These are phyloP conservation scores for Epichloe uncinata DNA, from an alignment of 2,329 filamentous ascomycete genomes.

Conservation along the genomic window DNA sequence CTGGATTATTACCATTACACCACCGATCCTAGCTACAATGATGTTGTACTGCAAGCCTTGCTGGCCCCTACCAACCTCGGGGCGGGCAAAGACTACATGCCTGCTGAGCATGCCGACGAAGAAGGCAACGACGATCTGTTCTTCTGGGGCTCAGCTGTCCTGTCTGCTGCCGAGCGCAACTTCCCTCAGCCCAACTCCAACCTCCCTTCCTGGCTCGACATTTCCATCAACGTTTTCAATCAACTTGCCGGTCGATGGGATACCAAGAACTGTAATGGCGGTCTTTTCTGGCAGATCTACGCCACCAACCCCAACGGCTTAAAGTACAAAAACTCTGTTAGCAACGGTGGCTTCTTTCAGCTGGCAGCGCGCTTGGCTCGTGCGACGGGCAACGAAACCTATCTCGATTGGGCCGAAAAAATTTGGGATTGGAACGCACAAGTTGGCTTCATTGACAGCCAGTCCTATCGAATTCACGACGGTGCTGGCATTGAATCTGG, in stretches of 20 bases:
- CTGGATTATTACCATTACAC: slow-evolving; percentile 59
- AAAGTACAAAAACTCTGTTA: slow-evolving; percentile 71
- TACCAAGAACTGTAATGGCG: slow-evolving; percentile 50
- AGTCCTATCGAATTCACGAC: slow-evolving; percentile 44
- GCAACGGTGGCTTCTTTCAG: slow-evolving; percentile 75
- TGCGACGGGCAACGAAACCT: slow-evolving; percentile 53
- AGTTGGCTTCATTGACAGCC: slow-evolving; percentile 41
- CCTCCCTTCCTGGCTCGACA: slow-evolving; percentile 50
- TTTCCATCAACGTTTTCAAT: slow-evolving; percentile 62
- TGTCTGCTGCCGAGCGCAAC: slow-evolving; percentile 55
- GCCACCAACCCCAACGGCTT: slow-evolving; percentile 59
- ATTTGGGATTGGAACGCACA: slow-evolving; percentile 51
- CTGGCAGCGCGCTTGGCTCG: slow-evolving; percentile 62
- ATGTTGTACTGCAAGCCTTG: slow-evolving; percentile 44
- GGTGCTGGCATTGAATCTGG: slow-evolving; percentile 42
- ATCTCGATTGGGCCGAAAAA: slow-evolving; percentile 52
- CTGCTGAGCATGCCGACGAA: slow-evolving; percentile 38
- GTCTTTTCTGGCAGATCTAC: slow-evolving; percentile 73
- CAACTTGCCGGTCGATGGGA: slow-evolving; percentile 60
- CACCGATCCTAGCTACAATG: slow-evolving; percentile 47
- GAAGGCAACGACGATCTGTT: slow-evolving; percentile 65
- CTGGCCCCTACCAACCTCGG: slow-evolving; percentile 42
- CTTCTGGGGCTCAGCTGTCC: slow-evolving; percentile 57
- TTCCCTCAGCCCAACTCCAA: slow-evolving; percentile 46
- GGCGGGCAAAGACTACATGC: slow-evolving; percentile 46